Percentiles rank a stretch among this genome's conserved stretches.
phyloP scores from a whole-genome alignment of 2,329 filamentous ascomycete genomes.

The Nigrograna mackinnonii region DNA sequence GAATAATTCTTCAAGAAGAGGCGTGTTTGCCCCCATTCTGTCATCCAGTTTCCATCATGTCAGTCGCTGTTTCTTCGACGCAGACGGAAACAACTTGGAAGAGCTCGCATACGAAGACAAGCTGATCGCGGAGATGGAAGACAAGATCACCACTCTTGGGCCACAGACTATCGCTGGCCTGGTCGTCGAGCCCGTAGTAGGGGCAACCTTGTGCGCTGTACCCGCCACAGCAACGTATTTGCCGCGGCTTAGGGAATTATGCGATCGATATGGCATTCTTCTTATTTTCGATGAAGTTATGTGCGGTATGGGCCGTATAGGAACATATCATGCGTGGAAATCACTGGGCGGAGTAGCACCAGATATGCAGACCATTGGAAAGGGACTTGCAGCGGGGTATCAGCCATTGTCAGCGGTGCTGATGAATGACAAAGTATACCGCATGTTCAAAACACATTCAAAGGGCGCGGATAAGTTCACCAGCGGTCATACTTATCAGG shows the following conservation, averaged over 20 bases:
- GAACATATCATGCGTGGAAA: conserved; percentile 33
- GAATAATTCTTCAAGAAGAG: conserved; percentile 61
- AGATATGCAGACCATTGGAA: conserved; percentile 67
- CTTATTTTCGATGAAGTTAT: conserved; percentile 57
- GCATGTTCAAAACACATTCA: conserved; percentile 47
- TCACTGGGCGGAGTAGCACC: conserved; percentile 56
- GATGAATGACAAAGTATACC: conserved; percentile 49
- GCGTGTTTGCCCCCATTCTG: conserved; percentile 64
- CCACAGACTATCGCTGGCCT: conserved; percentile 54
- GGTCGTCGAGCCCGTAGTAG: conserved; percentile 6
- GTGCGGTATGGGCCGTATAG: conserved; percentile 30
- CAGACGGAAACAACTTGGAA: conserved; percentile 55
- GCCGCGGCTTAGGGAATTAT: conserved; percentile 56
- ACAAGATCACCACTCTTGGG: conserved; percentile 59
- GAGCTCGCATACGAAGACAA: conserved; percentile 62
- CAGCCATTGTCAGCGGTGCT: conserved; percentile 63
- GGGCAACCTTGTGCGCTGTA: conserved; percentile 48
- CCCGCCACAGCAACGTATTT: conserved; percentile 59
- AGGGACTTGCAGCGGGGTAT: conserved; percentile 67
- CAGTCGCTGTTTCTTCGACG: conserved; percentile 68
- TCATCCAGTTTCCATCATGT: conserved; percentile 61
- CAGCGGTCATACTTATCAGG: conserved; percentile 65
- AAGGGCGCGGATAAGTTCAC: conserved; percentile 46
- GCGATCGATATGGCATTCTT: conserved; percentile 59
- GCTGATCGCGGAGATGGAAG: conserved; percentile 67